Percentiles rank a stretch among this genome's conserved stretches.
phyloP scores from a whole-genome alignment of 2,329 filamentous ascomycete genomes.

The Talaromyces amestolkiae region DNA sequence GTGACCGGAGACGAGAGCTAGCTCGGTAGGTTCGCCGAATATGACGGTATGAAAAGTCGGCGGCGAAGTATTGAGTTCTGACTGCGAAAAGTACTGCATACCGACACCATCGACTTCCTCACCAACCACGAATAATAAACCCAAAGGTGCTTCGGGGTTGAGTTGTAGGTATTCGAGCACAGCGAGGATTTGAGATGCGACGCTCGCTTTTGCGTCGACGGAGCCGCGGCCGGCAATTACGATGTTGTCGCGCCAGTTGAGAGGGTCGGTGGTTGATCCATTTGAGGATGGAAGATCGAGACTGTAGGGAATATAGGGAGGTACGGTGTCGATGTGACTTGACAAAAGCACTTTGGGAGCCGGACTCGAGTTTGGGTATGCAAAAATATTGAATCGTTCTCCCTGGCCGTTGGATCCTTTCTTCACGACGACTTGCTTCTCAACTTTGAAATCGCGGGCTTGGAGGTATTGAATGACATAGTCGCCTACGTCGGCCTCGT shows the following conservation, averaged over 20 bases:
- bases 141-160: constrained; percentile 41
- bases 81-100: constrained; percentile 60
- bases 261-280: not conserved
- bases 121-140: constrained; percentile 67
- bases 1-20: constrained; percentile 83
- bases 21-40: constrained; percentile 91
- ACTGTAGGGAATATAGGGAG: constrained; percentile 49
- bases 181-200: constrained; percentile 45
- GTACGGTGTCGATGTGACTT: constrained; percentile 76
- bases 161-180: constrained; percentile 46
- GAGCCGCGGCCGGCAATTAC: constrained; percentile 45
- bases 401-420: constrained; percentile 20
- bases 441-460: constrained; percentile 59
- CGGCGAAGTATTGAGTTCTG: constrained; percentile 48
- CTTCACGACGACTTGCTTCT: constrained; percentile 51
- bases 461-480: constrained; percentile 68
- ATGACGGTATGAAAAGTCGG: constrained; percentile 66
- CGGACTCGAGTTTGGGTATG: constrained; percentile 45
- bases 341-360: constrained; percentile 47
- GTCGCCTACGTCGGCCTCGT: constrained; percentile 66
- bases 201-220: constrained; percentile 48
- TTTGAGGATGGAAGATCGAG: constrained; percentile 46
- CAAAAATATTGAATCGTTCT: constrained; percentile 72
- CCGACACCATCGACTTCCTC: constrained; percentile 80
- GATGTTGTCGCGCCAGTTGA: constrained; percentile 29